phyloP scores from a whole-genome alignment of 2,329 filamentous ascomycete species.

The Pezicula carpinea region DNA sequence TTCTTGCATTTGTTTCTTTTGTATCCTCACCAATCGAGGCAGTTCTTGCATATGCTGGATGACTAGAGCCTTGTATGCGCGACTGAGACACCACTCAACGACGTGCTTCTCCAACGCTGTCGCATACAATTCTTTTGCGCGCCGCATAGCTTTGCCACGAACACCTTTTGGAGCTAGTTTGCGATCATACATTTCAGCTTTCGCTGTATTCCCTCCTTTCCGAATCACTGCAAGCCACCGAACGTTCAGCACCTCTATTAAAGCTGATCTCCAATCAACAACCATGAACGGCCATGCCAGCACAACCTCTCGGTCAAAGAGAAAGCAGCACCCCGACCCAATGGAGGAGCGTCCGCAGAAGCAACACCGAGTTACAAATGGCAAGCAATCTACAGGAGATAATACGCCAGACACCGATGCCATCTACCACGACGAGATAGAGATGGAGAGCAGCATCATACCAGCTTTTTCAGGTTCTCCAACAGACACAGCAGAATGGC shows the following conservation, averaged over 20 bases:
- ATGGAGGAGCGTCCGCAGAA: conserved; percentile 27
- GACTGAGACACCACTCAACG: conserved; percentile 27
- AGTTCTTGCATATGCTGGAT: conserved; percentile 22
- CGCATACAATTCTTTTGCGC: conserved; percentile 11
- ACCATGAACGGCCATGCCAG: conserved; percentile 26
- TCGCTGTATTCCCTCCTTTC: not conserved
- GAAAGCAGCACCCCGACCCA: conserved; percentile 26
- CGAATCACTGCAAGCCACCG: not conserved
- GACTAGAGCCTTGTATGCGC: conserved; percentile 24
- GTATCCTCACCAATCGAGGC: conserved; percentile 10
- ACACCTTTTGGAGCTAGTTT: not conserved
- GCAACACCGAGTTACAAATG: conserved; percentile 27
- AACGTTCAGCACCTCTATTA: not conserved
- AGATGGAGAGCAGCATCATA: conserved; percentile 30
- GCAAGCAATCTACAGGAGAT: conserved; percentile 28
- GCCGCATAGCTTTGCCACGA: conserved; percentile 4
- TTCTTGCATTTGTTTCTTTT: conserved; percentile 5
- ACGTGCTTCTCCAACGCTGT: conserved; percentile 23
- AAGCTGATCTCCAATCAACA: conserved; percentile 3
- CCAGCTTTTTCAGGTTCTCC: conserved; percentile 42
- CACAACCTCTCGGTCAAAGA: conserved; percentile 21
- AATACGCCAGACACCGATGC: conserved; percentile 27
- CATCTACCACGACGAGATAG: conserved; percentile 30
- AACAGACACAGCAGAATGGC: conserved; percentile 80
- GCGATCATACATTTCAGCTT: not conserved